Evolutionary conservation across 2,329 filamentous ascomycete genomes (phyloP).

Genomic region (Colletotrichum brevisporum): DNA sequence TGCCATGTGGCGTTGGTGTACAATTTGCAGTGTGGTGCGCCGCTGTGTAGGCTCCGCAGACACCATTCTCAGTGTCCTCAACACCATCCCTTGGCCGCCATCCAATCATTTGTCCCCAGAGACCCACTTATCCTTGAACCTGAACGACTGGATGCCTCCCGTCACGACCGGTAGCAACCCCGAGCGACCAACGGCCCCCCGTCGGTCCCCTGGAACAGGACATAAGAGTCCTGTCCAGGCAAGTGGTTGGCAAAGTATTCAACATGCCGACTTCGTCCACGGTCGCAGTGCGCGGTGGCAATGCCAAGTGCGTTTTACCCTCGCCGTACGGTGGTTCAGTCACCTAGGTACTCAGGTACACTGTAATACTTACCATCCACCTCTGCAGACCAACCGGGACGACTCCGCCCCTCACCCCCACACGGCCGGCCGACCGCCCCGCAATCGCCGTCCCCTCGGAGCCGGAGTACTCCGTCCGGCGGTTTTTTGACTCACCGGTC

Average conservation of each 20-base stretch:
- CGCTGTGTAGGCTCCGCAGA: not conserved
- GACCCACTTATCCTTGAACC: constrained; percentile 4
- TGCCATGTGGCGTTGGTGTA: too few relatives aligned
- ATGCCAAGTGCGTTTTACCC: constrained; percentile 2
- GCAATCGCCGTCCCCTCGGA: constrained; percentile 26
- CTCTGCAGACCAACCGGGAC: not conserved
- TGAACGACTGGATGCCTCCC: constrained; percentile 3
- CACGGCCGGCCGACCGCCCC: constrained; percentile 15
- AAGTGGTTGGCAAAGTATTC: not conserved
- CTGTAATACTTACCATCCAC: too few relatives aligned
- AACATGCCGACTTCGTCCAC: constrained; percentile 32
- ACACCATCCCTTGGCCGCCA: not conserved
- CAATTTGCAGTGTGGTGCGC: not conserved
- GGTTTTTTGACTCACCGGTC: constrained; percentile 12
- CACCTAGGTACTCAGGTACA: too few relatives aligned
- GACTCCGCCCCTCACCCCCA: constrained; percentile 10
- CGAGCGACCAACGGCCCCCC: not conserved
- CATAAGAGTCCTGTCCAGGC: not conserved
- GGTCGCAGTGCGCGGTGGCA: constrained; percentile 3
- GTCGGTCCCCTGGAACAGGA: not conserved
- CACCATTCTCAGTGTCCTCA: not conserved
- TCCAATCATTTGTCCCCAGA: not conserved
- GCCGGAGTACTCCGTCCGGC: constrained; percentile 18
- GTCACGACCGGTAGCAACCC: not conserved
- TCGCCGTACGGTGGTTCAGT: not conserved